phyloP scores from a whole-genome alignment of 495 filamentous ascomycete species.

The Lasiosphaeria ovina region DNA sequence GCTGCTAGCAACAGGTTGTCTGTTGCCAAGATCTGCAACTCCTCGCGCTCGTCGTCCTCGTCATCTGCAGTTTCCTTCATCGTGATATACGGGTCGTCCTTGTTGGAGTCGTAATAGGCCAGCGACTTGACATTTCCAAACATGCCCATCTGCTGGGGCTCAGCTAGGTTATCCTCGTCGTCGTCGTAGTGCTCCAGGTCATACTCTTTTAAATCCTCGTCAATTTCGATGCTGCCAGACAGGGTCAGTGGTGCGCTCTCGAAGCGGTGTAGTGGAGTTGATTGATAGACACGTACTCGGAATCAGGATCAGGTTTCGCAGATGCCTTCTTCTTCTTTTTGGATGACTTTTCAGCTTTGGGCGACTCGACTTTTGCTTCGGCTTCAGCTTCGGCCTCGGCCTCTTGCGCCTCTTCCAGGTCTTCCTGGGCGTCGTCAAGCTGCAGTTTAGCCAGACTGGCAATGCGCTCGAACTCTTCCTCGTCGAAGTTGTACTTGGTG shows the following conservation, averaged over 20 bases:
- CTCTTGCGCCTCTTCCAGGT: constrained; percentile 66
- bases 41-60: constrained; percentile 86
- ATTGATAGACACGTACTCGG: constrained; percentile 35
- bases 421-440: constrained; percentile 87
- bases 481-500: constrained; percentile 84
- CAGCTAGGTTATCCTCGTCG: constrained; percentile 62
- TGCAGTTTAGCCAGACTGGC: constrained; percentile 83
- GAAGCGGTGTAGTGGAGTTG: background rate
- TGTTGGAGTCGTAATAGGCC: constrained; percentile 88
- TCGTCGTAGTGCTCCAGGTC: constrained; percentile 93
- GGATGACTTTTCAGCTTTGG: constrained; percentile 19
- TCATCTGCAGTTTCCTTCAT: constrained; percentile 65
- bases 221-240: constrained; percentile 40
- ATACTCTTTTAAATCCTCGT: constrained; percentile 91
- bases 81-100: constrained; percentile 94
- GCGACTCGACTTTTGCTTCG: constrained; percentile 17
- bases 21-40: constrained; percentile 85
- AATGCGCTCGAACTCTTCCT: constrained; percentile 89
- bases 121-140: constrained; percentile 93
- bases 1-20: constrained; percentile 91
- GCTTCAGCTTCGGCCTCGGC: constrained; percentile 27
- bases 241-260: constrained; percentile 20
- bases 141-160: constrained; percentile 74
- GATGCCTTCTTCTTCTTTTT: constrained; percentile 20
- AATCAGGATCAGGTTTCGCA: constrained; percentile 20